A percentile compares a stretch with the other conserved stretches of the same genome.
Conservation (phyloP, 192 early-diverging fungal species). For the Umbelopsis isabellina region DNA sequence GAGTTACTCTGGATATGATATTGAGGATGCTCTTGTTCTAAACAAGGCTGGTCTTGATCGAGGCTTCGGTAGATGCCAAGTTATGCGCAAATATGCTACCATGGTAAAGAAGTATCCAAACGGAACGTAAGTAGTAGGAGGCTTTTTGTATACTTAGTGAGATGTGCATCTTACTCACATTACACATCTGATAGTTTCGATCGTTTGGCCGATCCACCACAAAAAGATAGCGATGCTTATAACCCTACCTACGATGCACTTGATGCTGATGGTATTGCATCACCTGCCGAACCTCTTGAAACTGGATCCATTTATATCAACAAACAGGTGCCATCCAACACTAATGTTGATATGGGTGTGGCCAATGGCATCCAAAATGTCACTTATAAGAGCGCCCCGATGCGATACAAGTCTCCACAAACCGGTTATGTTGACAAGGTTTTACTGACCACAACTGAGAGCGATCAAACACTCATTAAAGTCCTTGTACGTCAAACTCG, state of each 20-base stretch:
- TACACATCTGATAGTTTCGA: conserved; percentile 54
- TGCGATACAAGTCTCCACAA: conserved; percentile 89
- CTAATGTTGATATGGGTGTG: conserved; percentile 58
- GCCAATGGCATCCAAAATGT: conserved; percentile 55
- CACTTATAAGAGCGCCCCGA: conserved; percentile 70
- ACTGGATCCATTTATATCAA: conserved; percentile 77
- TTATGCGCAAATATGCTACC: conserved; percentile 86
- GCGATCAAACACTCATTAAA: conserved; percentile 92
- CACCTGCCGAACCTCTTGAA: conserved; percentile 78
- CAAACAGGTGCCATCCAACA: conserved; percentile 86
- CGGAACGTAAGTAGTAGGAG: conserved; percentile 53
- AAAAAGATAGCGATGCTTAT: conserved; percentile 35
- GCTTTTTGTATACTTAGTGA: background rate
- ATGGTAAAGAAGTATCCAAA: conserved; percentile 91
- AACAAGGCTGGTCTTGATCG: conserved; percentile 87
- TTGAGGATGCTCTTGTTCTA: conserved; percentile 96
- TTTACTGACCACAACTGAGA: conserved; percentile 89
- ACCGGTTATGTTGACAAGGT: conserved; percentile 93
- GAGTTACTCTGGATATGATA: conserved; percentile 97
- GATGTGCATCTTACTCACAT: background rate
- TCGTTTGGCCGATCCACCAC: conserved; percentile 69
- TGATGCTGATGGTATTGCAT: conserved; percentile 90
- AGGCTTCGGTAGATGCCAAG: conserved; percentile 94
- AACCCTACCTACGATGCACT: conserved; percentile 67
- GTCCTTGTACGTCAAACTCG: conserved; percentile 89